Evolutionary conservation across 768 basidiomycete species (phyloP), one percentile per base, ranked within the genome.

Genomic region (Rhizopogon vinicolor): DNA sequence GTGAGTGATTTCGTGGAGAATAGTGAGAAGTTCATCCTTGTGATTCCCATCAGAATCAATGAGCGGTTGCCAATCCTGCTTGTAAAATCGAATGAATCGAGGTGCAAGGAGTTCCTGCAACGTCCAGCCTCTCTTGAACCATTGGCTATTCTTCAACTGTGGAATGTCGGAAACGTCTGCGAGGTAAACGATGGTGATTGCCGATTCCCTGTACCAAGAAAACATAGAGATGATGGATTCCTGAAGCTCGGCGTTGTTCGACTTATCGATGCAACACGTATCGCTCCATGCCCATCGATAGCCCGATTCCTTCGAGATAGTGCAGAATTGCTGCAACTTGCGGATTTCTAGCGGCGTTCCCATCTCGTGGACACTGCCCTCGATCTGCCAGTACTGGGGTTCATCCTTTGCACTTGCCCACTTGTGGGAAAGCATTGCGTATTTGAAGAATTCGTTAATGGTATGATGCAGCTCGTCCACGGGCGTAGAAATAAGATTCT

Each of bases 211-310:
- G 59, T 68, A 68, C 66, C 68, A 68, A 2, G 58, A 43, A 41
- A 67, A 68, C 66, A 69, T 68, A 54, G 49, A 63, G 43, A 68
- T 68, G 50, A 68, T 63, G 25, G 68, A 68, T 51, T 68, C 68
- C 3, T 66, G 62, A 29, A 46, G 59, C 49, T 68, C 66, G 0
- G 63, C 59, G 29, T 57, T 63, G 35, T 61, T 57, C 48, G 46
- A 48, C 31, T 69, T 62, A 39, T 68, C 55, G 25, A 68, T 68
- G 12, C 66, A 68, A 44, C 66, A 68, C 8, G 68, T 69, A 31
- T 68, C 66, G 3, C 59, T 44, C 66, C 66, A 68, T 5, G 63
- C 66, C 68, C 68, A 68, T n/a, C 67, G 66, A 50, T 52, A 68
- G 1, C 68, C 67, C 28, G 64, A 69, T 43, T 62, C 68, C 1